phyloP scores from a whole-genome alignment of 768 basidiomycete species.

The Paxillus ammoniavirescens region DNA sequence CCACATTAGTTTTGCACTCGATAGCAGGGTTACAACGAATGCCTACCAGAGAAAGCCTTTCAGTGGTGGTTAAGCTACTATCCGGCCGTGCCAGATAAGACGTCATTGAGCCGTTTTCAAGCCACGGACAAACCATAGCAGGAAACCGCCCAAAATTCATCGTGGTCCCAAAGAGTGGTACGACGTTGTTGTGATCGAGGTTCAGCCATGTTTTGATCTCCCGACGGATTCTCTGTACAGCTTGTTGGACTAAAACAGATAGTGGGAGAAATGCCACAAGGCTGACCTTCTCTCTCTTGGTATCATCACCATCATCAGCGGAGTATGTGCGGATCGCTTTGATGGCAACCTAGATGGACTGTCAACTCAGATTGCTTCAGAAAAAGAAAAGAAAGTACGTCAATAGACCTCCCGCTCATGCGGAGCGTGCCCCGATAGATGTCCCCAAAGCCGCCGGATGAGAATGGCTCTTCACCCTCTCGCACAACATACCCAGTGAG shows the following conservation, averaged over 20 bases:
- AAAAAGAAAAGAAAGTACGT: neutral
- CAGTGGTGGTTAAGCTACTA: neutral
- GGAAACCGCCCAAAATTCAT: conserved; percentile 16
- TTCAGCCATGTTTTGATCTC: conserved; percentile 19
- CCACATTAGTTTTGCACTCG: too few species aligned
- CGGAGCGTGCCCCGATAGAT: too few species aligned
- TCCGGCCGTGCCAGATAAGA: conserved; percentile 9
- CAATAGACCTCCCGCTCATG: neutral
- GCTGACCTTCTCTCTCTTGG: neutral
- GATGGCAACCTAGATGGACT: neutral
- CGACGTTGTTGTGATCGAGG: conserved; percentile 19
- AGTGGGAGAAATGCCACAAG: neutral
- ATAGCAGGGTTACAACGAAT: too few species aligned
- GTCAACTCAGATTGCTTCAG: neutral
- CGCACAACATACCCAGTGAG: too few species aligned
- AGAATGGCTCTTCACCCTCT: too few species aligned
- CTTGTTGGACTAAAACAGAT: neutral
- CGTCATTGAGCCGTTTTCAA: conserved; percentile 14
- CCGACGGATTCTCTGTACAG: conserved; percentile 12
- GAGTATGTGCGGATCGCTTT: neutral
- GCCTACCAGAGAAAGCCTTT: neutral
- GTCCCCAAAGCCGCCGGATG: too few species aligned
- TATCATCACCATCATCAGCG: neutral
- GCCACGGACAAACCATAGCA: conserved; percentile 23
- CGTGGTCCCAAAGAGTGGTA: conserved; percentile 15